Base-by-base conservation (phyloP, 1,139 yeast species). In the Hansenula sp. region DNA sequence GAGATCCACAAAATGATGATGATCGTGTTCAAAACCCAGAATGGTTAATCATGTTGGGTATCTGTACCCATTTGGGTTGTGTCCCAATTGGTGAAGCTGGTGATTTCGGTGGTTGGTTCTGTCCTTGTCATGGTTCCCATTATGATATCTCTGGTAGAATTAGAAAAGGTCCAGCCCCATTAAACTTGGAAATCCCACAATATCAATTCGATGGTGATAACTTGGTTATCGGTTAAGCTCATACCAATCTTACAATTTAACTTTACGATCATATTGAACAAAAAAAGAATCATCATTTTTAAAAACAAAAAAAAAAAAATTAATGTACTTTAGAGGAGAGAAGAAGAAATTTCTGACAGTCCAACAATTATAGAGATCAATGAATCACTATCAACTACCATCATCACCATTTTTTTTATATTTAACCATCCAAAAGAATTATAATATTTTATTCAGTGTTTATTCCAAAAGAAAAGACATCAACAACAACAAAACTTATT, bases 51-150 rank as follows among this genome's bases (percentile, higher is more conserved):
- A 94, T 94, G 99, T 73, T 94, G 76, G 99, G 99, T 76, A 91
- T 94, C 70, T 93, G 99, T 79, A 94, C 99, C 59, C 99, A 94
- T 71, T 83, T 94, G 77, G 99, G 99, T 71, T 94, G 99, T 85
- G 99, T 94, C 54, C 99, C 99, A 59, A 94, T 94, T 66, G 99
- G 99, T 68, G 99, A 94, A 76, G 87, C 98, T 54, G 99, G 99
- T 74, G 99, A 94, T 72, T 94, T 81, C 62, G 98, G 97, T 69
- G 99, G 99, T 67, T 94, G 99, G 99, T 94, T 94, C 93, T 94
- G 99, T 74, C 99, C 99, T 57, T 94, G 99, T 77, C 99, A 94
- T 78, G 99, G 99, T 81, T 93, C 99, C 68, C 99, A 94, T 73
- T 94, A 94, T 75, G 99, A 94, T 76, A 94, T 94, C 75, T 85